These are phyloP conservation scores for Clausena lansium DNA, from an alignment of 345 rosid species.

Conservation along the genomic window DNA sequence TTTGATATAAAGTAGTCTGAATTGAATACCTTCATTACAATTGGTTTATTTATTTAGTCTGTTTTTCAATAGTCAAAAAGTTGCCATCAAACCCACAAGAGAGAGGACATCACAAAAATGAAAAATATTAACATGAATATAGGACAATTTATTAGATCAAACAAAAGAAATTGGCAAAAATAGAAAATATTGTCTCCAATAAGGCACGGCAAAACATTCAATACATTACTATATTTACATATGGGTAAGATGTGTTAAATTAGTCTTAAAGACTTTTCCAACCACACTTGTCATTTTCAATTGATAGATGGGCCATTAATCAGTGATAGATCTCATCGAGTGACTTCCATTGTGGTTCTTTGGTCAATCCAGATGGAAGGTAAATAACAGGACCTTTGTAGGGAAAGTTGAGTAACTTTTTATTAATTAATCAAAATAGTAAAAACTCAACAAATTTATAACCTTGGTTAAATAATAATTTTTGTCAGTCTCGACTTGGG, in stretches of 20 bases:
- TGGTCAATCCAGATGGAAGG: not conserved
- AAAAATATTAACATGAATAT: not conserved
- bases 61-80: not conserved
- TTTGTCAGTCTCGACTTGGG: too few relatives aligned
- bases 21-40: conserved; percentile 73
- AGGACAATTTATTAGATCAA: not conserved
- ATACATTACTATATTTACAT: not conserved
- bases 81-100: not conserved
- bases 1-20: conserved; percentile 83
- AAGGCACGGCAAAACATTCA: not conserved
- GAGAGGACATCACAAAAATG: not conserved
- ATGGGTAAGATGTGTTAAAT: not conserved
- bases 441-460: not conserved
- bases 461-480: too few relatives aligned
- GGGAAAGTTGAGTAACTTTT: not conserved
- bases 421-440: not conserved
- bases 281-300: not conserved
- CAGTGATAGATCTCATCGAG: not conserved
- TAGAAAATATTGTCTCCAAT: not conserved
- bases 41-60: not conserved
- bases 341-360: not conserved
- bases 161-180: not conserved
- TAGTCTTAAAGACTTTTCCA: not conserved
- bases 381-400: not conserved
- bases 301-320: not conserved